Evolutionary conservation across 495 filamentous ascomycete genomes (phyloP).

Genomic region (Cenococcum geophilum): DNA sequence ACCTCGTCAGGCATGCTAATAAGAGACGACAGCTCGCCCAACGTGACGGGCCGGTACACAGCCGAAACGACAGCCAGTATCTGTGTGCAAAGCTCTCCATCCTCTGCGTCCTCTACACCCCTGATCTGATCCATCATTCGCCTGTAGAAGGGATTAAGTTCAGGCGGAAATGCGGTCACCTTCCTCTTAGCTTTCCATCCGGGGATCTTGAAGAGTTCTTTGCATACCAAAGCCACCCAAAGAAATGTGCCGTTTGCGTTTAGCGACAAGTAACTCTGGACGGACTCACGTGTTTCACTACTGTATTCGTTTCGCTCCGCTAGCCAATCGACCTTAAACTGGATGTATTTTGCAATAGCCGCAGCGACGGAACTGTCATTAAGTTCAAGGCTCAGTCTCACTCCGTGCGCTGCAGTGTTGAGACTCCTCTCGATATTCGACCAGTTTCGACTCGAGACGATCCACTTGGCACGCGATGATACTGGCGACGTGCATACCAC

Average conservation of each 20-base stretch:
- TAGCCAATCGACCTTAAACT: neutral
- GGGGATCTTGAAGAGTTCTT: neutral
- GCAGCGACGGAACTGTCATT: constrained; percentile 26
- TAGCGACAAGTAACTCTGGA: neutral
- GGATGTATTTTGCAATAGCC: neutral
- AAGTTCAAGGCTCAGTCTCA: constrained; percentile 35
- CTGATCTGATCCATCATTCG: constrained; percentile 3
- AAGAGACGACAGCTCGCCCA: neutral
- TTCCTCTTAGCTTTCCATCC: neutral
- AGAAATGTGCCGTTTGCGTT: neutral
- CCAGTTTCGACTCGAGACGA: constrained; percentile 38
- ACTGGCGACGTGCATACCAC: constrained; percentile 23
- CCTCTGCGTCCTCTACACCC: neutral
- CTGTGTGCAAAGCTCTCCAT: neutral
- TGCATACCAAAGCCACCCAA: neutral
- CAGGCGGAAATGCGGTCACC: neutral
- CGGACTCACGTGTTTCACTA: neutral
- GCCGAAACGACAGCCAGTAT: neutral
- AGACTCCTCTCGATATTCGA: constrained; percentile 35
- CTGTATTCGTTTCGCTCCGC: neutral
- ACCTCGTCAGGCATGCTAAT: neutral
- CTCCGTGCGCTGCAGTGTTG: constrained; percentile 8
- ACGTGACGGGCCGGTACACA: neutral
- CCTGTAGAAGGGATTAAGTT: neutral
- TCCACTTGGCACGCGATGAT: constrained; percentile 35